Evolutionary conservation across 805 yeast genomes (phyloP), one percentile per base, ranked within the genome.

Genomic region (Candida ponderosae): DNA sequence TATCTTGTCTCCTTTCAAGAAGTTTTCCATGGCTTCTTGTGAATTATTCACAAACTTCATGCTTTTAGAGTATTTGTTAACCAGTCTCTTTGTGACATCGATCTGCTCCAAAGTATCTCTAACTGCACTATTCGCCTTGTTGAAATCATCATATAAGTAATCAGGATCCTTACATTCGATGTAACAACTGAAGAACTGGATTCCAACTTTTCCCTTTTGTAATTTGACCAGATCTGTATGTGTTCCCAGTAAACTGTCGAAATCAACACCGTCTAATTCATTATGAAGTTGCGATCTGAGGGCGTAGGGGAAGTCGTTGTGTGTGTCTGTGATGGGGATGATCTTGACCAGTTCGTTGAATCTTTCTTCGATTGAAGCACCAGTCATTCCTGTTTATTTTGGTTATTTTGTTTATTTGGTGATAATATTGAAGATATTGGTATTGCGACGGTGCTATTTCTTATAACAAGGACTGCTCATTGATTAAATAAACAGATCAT

Each of bases 81-180:
- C 62, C 31, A 68, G 44, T 37, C 74, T 51, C 39, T 61, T 59
- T 6, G 62, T 57, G 10, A 68, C 65, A 47, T 70, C 75, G 29
- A 70, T 65, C 42, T 66, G 72, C 43, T 69, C 76, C 43, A 69
- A 35, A 4, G 74, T 68, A 46, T 69, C 74, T 42, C 74, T 47
- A 3, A 69, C 73, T 7, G 63, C 60, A 34, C 54, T 50, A 35
- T 57, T 63, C 3, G 14, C 5, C 14, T 13, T 13, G 13, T 24
- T 24, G 28, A 24, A 24, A 19, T 61, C 55, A 35, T 44, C 42
- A 41, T 66, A 63, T 50, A 68, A 70, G 42, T 68, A 65, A 34
- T 59, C 60, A 35, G 57, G 62, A 33, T 63, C 60, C 26, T 47
- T 49, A 42, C 67, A 63, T 38, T 65, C 72, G 29, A 68, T 63